These are phyloP conservation scores for Oryza glaberrima DNA, from an alignment of 176 grass and related monocot genomes.

Conservation along the genomic window DNA sequence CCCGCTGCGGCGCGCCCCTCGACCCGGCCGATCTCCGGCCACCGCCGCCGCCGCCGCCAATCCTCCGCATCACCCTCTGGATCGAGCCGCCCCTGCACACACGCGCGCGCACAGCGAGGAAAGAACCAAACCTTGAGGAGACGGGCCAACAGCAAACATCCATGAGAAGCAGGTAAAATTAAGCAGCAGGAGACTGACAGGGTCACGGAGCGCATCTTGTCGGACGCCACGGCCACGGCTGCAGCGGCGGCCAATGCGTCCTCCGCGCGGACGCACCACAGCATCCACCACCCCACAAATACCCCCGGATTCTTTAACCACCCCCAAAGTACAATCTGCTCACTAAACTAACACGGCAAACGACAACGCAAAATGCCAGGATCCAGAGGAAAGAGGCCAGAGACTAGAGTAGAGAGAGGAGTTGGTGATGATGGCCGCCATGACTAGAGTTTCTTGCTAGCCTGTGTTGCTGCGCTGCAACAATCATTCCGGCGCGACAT, in stretches of 20 bases:
- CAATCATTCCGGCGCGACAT: neutral
- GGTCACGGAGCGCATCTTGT: conserved; percentile 68
- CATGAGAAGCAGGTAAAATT: neutral
- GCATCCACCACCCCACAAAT: conserved; percentile 44
- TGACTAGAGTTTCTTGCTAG: neutral
- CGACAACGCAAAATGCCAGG: conserved; percentile 38
- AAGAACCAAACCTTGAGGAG: conserved; percentile 31
- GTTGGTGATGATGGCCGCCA: conserved; percentile 24
- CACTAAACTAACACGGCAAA: conserved; percentile 40
- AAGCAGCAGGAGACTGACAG: conserved; percentile 33
- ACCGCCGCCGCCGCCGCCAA: conserved; percentile 36
- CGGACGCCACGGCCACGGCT: conserved; percentile 60
- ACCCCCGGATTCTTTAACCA: conserved; percentile 39
- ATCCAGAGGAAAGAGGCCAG: neutral
- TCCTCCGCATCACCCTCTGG: conserved; percentile 68
- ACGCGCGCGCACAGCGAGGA: conserved; percentile 34
- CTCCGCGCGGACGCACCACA: conserved; percentile 64
- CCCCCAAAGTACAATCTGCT: neutral
- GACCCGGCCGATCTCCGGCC: conserved; percentile 19
- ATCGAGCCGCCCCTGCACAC: conserved; percentile 78
- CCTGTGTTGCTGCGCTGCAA: neutral
- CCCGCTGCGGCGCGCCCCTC: neutral
- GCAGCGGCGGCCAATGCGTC: conserved; percentile 66
- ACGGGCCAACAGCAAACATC: neutral
- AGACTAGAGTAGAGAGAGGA: neutral